A percentile compares a stretch with the other conserved stretches of the same genome.
Evolutionary conservation across 257 asterid species (phyloP).

Genomic region (Fraxinus anomala): DNA sequence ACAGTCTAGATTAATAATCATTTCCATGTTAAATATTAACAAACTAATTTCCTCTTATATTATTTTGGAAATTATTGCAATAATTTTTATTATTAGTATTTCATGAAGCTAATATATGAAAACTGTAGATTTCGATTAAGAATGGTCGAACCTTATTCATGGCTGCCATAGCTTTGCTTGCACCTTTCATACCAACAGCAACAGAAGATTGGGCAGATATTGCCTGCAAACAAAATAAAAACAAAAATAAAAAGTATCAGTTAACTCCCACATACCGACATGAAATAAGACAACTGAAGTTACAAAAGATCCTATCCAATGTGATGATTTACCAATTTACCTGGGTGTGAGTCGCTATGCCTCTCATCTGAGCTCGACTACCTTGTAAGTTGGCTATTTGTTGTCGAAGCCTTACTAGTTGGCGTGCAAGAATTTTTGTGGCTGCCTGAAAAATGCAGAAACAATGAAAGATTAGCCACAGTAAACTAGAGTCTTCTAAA

Average conservation of each 20-base stretch:
- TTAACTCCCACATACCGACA: neutral
- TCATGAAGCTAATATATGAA: neutral
- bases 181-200: constrained; percentile 92
- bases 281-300: constrained; percentile 15
- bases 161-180: constrained; percentile 89
- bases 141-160: constrained; percentile 72
- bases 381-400: constrained; percentile 91
- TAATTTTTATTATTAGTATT: constrained; percentile 3
- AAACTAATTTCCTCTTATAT: neutral
- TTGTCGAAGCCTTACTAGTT: constrained; percentile 81
- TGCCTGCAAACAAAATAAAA: constrained; percentile 50
- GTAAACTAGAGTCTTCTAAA: neutral
- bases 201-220: constrained; percentile 91
- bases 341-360: constrained; percentile 91
- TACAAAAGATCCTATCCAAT: neutral
- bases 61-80: neutral
- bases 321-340: constrained; percentile 36
- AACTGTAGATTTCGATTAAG: neutral
- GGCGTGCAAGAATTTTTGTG: constrained; percentile 87
- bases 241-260: neutral
- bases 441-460: constrained; percentile 59
- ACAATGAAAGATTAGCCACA: constrained; percentile 2
- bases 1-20: neutral
- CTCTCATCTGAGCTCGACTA: constrained; percentile 97
- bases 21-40: neutral